A percentile compares a stretch with the other conserved stretches of the same genome.
Evolutionary conservation across 148 eudicot species (phyloP).

Genomic region (Nyssa sinensis): DNA sequence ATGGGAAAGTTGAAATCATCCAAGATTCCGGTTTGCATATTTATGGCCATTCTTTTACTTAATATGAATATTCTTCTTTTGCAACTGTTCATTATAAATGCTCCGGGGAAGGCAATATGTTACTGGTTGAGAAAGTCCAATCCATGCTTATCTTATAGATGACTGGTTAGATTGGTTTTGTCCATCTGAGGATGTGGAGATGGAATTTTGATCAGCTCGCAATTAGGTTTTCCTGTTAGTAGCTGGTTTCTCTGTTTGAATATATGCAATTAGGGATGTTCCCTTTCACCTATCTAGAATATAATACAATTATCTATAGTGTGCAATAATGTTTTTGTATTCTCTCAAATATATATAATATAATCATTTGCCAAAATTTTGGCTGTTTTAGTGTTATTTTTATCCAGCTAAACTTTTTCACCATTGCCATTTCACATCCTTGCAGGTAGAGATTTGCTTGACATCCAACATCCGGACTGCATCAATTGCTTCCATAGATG

Average conservation of each 20-base stretch:
- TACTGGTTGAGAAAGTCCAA: neutral
- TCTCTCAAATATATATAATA: neutral
- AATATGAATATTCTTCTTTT: neutral
- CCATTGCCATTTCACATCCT: constrained; percentile 13
- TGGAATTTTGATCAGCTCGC: neutral
- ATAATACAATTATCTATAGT: neutral
- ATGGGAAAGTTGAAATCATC: constrained; percentile 61
- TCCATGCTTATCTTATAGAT: neutral
- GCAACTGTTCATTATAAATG: neutral
- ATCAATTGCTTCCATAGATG: constrained; percentile 70
- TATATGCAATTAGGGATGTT: neutral
- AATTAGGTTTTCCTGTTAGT: neutral
- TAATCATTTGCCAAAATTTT: neutral
- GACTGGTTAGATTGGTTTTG: neutral
- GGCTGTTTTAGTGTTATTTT: neutral
- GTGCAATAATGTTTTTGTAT: neutral
- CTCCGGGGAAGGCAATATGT: neutral
- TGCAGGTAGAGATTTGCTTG: constrained; percentile 96
- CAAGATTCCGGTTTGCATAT: constrained; percentile 72
- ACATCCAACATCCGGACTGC: constrained; percentile 90
- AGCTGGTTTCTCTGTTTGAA: neutral
- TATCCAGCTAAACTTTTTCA: constrained; percentile 9
- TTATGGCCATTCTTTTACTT: constrained; percentile 1
- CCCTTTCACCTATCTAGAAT: neutral
- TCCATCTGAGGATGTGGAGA: neutral